These are phyloP conservation scores for Vaccinium macrocarpon DNA, from an alignment of 148 eudicot species.

Conservation along the genomic window DNA sequence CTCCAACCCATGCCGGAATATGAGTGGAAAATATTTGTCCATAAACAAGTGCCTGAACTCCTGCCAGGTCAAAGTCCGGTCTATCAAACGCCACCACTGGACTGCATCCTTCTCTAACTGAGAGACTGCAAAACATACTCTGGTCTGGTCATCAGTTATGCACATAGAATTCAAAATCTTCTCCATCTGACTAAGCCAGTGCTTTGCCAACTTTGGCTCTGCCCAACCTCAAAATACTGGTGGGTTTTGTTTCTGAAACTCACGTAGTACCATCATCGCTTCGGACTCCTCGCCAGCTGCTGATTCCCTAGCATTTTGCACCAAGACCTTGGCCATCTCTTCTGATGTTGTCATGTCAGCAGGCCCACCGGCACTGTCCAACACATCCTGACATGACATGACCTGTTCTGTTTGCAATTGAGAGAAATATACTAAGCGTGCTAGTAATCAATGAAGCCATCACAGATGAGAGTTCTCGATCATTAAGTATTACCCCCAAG, in stretches of 20 bases:
- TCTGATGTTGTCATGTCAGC: neutral
- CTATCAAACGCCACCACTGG: neutral
- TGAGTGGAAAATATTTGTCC: neutral
- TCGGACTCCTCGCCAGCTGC: neutral
- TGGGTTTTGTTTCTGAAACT: slow-evolving; percentile 6
- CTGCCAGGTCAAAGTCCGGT: neutral
- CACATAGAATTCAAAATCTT: neutral
- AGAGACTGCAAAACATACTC: neutral
- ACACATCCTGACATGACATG: neutral
- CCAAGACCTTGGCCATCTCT: neutral
- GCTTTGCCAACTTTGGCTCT: neutral
- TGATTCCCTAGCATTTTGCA: neutral
- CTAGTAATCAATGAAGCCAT: neutral
- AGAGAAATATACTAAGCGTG: neutral
- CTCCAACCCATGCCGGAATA: neutral
- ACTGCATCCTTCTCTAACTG: neutral
- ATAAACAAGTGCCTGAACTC: neutral
- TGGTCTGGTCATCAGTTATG: slow-evolving; percentile 2
- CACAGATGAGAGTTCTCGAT: neutral
- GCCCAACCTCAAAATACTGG: neutral
- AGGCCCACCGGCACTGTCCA: neutral
- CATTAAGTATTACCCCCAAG: neutral
- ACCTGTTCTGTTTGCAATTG: neutral
- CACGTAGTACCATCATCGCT: neutral
- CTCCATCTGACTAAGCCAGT: slow-evolving; percentile 4